phyloP scores from a whole-genome alignment of 169 alveolate genomes.

The Plasmodium relictum region DNA sequence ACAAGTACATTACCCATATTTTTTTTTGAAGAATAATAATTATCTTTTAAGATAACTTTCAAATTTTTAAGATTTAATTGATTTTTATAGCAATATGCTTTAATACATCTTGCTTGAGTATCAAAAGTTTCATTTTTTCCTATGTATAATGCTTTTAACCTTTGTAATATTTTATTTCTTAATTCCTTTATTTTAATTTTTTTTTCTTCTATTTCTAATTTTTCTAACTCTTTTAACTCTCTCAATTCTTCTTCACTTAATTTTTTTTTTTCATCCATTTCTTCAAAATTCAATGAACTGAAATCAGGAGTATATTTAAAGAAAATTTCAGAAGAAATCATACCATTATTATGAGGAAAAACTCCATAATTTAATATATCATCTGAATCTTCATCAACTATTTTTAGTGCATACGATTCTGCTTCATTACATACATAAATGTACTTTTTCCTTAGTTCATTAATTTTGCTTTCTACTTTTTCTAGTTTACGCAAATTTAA shows the following conservation, averaged over 20 bases:
- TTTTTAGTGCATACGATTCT: not conserved
- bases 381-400: slow-evolving; percentile 26
- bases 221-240: slow-evolving; percentile 14
- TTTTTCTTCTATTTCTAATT: slow-evolving; percentile 8
- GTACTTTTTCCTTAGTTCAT: slow-evolving; percentile 3
- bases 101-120: slow-evolving; percentile 29
- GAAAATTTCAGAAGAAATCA: slow-evolving; percentile 43
- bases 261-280: not conserved
- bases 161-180: slow-evolving; percentile 28
- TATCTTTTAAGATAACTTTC: not conserved
- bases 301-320: slow-evolving; percentile 21
- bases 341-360: slow-evolving; percentile 27
- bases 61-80: slow-evolving; percentile 3
- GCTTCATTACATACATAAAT: slow-evolving; percentile 5
- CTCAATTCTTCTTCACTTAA: slow-evolving; percentile 6
- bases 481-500: slow-evolving; percentile 9
- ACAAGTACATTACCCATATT: slow-evolving; percentile 6
- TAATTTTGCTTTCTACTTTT: slow-evolving; percentile 7
- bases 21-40: slow-evolving; percentile 16
- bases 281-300: not conserved
- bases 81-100: slow-evolving; percentile 25
- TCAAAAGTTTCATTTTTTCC: slow-evolving; percentile 16
- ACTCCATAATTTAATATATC: slow-evolving; percentile 15
- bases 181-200: slow-evolving; percentile 18
- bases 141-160: slow-evolving; percentile 9